Evolutionary conservation across 306 rosid genomes (phyloP), one percentile per base, ranked within the genome.

Genomic region (Inga leiocalycina): DNA sequence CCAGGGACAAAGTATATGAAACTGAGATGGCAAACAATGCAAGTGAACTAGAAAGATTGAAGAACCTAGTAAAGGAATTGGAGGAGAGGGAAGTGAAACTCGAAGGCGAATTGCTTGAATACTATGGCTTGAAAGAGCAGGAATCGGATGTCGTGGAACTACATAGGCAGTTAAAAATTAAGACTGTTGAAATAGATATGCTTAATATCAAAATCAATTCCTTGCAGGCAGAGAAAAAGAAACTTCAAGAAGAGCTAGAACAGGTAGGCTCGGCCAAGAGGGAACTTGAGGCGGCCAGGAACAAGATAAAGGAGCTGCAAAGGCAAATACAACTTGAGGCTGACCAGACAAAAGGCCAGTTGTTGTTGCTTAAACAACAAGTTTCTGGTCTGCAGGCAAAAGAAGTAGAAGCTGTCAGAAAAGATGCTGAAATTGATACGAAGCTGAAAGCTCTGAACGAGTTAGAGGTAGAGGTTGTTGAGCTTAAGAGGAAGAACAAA

Each of bases 1-100:
- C 88, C 49, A 46, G 37, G 74, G 90, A 91, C 80, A 89, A 5
- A 79, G 88, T 88, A 43, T 89, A 92, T 72, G 97, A 94, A 86
- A 88, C 82, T 45, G 95, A 91, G 89, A 94, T 96, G 92, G 97
- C 89, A 22, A 88, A 85, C 84, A 94, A 92, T 84, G 98, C 91
- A 48, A 90, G 84, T 75, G 99, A 96, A 76, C 87, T 91, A 73
- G 97, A 92, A 34, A 83, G 90, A 66, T 57, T 94, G 82, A 88
- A 86, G 13, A 76, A 76, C 59, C 88, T 92, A 39, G 98, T 94
- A 66, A 87, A 87, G 86, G 98, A 96, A 80, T 84, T 96, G 90
- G 98, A 96, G 90, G 97, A 94, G 88, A 90, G 98, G 86, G 98
- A 94, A 88, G 97, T 89, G 85, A 94, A 92, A 76, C 94, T 96